These are phyloP conservation scores for Tulasnella sp. DNA, from an alignment of 768 basidiomycete genomes.

Conservation along the genomic window DNA sequence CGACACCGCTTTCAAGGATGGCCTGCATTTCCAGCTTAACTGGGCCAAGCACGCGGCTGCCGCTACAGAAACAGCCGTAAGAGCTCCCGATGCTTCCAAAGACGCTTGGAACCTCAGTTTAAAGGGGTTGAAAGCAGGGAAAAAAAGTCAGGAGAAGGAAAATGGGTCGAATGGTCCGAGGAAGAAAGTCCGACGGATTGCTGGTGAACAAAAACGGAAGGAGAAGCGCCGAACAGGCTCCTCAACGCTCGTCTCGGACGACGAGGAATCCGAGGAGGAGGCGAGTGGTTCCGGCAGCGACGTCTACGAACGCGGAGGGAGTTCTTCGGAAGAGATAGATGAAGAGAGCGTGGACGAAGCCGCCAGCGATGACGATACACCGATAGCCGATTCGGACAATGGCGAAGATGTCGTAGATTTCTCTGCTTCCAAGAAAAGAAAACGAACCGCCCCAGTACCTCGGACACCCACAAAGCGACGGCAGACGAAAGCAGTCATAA, in stretches of 20 bases:
- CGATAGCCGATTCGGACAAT: background rate
- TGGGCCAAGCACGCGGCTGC: slow-evolving; percentile 27
- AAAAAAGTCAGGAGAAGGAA: slow-evolving; percentile 10
- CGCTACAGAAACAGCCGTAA: slow-evolving; percentile 26
- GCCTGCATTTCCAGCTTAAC: slow-evolving; percentile 9
- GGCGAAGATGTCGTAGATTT: background rate
- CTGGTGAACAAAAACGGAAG: background rate
- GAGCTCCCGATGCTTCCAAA: slow-evolving; percentile 19
- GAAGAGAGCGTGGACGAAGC: background rate
- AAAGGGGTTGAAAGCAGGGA: background rate
- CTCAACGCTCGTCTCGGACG: background rate
- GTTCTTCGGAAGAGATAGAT: slow-evolving; percentile 29
- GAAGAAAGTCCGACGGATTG: background rate
- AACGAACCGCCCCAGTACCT: background rate
- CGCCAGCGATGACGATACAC: background rate
- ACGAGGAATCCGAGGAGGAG: slow-evolving; percentile 5
- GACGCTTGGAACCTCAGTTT: background rate
- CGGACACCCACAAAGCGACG: slow-evolving; percentile 17
- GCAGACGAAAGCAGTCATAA: slow-evolving; percentile 47
- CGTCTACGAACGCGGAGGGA: slow-evolving; percentile 24
- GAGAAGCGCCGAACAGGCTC: background rate
- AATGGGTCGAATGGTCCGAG: slow-evolving; percentile 7
- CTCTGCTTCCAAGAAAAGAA: background rate
- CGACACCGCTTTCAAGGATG: slow-evolving; percentile 8
- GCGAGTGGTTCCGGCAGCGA: background rate